Conservation (phyloP, 148 eudicot species). For the Drosera capensis region DNA sequence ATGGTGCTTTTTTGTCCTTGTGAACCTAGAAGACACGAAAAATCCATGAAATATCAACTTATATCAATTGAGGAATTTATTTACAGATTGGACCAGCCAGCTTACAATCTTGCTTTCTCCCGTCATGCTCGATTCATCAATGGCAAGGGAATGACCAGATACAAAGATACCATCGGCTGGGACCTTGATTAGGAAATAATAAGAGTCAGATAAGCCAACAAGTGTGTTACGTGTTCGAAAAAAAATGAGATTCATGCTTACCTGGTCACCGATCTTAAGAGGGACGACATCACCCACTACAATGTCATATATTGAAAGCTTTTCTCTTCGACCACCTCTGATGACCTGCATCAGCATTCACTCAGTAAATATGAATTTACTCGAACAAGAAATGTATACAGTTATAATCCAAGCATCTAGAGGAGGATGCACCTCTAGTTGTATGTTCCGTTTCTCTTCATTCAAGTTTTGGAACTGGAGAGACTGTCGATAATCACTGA, state of each 20-base stretch:
- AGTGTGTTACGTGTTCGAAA: neutral
- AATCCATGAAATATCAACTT: slow-evolving; percentile 6
- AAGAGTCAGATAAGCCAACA: neutral
- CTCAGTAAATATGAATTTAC: neutral
- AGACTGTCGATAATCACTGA: slow-evolving; percentile 79
- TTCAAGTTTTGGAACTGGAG: slow-evolving; percentile 83
- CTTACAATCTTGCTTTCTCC: slow-evolving; percentile 98
- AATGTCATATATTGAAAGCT: slow-evolving; percentile 63
- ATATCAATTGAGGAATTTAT: neutral
- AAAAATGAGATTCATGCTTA: slow-evolving; percentile 7
- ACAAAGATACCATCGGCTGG: slow-evolving; percentile 82
- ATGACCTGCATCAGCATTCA: slow-evolving; percentile 30
- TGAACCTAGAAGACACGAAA: slow-evolving; percentile 34
- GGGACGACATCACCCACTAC: slow-evolving; percentile 90
- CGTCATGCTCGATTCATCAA: slow-evolving; percentile 98
- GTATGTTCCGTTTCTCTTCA: slow-evolving; percentile 73
- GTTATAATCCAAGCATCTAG: neutral
- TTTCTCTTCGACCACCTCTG: slow-evolving; percentile 87
- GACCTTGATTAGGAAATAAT: slow-evolving; percentile 25
- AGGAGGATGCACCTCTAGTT: slow-evolving; percentile 43
- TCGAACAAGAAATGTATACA: neutral
- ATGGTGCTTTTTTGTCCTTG: slow-evolving; percentile 61
- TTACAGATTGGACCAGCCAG: slow-evolving; percentile 14
- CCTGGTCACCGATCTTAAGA: slow-evolving; percentile 94
- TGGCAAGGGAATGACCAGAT: slow-evolving; percentile 64